Percentiles rank a stretch among this genome's conserved stretches.
Evolutionary conservation across 2,329 filamentous ascomycete species (phyloP).

Genomic region (Sarocladium oryzae): DNA sequence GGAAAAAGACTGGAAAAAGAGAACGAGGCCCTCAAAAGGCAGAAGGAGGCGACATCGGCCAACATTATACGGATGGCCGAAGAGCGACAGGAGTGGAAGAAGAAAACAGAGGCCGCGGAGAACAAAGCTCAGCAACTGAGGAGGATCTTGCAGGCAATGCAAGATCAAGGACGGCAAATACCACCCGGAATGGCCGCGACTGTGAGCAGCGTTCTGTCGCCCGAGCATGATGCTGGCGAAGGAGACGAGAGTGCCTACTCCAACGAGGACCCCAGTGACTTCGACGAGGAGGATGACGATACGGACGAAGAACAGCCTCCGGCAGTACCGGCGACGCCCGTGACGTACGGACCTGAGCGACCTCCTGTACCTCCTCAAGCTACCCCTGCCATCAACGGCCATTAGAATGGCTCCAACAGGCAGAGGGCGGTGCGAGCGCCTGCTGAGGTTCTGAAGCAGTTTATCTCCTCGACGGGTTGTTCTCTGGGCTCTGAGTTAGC

Average conservation of each 20-base stretch:
- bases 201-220: conserved; percentile 54
- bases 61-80: conserved; percentile 98
- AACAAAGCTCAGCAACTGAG: conserved; percentile 90
- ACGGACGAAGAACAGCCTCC: conserved; percentile 44
- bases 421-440: background rate
- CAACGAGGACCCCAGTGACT: conserved; percentile 56
- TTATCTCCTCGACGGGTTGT: background rate
- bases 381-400: conserved; percentile 34
- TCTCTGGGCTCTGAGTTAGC: background rate
- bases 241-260: conserved; percentile 11
- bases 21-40: conserved; percentile 82
- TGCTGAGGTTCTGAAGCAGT: background rate
- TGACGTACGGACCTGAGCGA: conserved; percentile 42
- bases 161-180: conserved; percentile 80
- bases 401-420: conserved; percentile 27
- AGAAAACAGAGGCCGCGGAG: conserved; percentile 45
- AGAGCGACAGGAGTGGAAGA: conserved; percentile 77
- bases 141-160: conserved; percentile 93
- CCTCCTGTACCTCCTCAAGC: conserved; percentile 29
- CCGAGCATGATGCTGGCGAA: conserved; percentile 34
- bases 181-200: conserved; percentile 57
- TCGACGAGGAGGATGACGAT: conserved; percentile 56
- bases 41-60: conserved; percentile 87
- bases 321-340: conserved; percentile 23
- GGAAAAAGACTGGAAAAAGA: conserved; percentile 96